A percentile compares a stretch with the other conserved stretches of the same genome.
Evolutionary conservation across 805 yeast genomes (phyloP).

Genomic region (Ascoidea rubescens): DNA sequence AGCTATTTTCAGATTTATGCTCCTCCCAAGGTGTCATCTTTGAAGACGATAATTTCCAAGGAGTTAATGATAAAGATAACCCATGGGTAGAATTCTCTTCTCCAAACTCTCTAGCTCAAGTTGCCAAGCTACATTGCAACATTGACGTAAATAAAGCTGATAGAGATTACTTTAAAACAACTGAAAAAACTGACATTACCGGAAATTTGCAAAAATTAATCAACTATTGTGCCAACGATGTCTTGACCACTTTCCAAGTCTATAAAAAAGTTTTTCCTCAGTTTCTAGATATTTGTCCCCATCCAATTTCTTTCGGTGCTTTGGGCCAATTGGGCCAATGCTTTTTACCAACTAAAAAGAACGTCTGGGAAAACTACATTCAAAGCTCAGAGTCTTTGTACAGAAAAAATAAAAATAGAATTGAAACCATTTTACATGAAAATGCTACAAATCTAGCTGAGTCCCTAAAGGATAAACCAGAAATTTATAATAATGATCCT

Average conservation of each 20-base stretch:
- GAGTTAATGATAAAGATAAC: conserved; percentile 31
- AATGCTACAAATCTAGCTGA: conserved; percentile 48
- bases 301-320: conserved; percentile 90
- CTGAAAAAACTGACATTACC: conserved; percentile 37
- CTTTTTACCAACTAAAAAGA: conserved; percentile 59
- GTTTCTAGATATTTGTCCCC: conserved; percentile 62
- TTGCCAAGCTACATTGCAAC: conserved; percentile 66
- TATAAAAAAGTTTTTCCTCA: conserved; percentile 55
- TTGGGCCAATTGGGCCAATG: conserved; percentile 58
- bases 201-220: conserved; percentile 48
- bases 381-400: conserved; percentile 52
- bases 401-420: conserved; percentile 38
- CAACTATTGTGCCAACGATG: conserved; percentile 80
- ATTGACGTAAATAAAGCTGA: conserved; percentile 49
- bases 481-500: conserved; percentile 48
- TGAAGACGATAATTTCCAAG: conserved; percentile 16
- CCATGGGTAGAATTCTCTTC: conserved; percentile 81
- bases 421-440: conserved; percentile 41
- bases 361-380: conserved; percentile 63
- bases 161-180: conserved; percentile 49
- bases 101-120: conserved; percentile 67
- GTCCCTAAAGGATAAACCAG: conserved; percentile 24
- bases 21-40: background rate
- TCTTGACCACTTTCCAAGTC: conserved; percentile 57
- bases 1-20: background rate